A percentile compares a stretch with the other conserved stretches of the same genome.
Conservation (phyloP, 2,329 filamentous ascomycete species). For the Hansfordia pulvinata region DNA sequence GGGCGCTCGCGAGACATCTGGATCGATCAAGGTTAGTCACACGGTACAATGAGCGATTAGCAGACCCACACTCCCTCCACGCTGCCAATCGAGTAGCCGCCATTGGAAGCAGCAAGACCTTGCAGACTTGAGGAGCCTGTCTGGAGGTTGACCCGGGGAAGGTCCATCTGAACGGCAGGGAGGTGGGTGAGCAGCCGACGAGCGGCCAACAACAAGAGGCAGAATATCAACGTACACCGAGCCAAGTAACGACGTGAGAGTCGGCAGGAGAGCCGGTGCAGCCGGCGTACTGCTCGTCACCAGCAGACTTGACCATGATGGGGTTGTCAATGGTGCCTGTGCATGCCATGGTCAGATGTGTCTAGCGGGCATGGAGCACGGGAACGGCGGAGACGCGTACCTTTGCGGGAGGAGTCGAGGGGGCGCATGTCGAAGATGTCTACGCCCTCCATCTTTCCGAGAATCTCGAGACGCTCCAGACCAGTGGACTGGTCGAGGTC, state of each 20-base stretch:
- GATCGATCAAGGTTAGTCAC: slow-evolving; percentile 2
- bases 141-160: no score
- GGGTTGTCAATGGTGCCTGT: slow-evolving; percentile 79
- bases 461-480: slow-evolving; percentile 95
- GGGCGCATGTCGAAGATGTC: slow-evolving; percentile 98
- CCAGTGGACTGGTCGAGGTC: slow-evolving; percentile 93
- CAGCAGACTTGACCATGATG: slow-evolving; percentile 79
- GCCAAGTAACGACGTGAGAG: slow-evolving; percentile 83
- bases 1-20: slow-evolving; percentile 82
- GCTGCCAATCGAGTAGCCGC: background rate
- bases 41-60: background rate
- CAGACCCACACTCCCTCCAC: no score
- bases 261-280: slow-evolving; percentile 92
- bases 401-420: slow-evolving; percentile 77
- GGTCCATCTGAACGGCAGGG: no score
- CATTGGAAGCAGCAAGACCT: slow-evolving; percentile 1
- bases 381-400: no score
- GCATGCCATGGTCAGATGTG: slow-evolving; percentile 9
- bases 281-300: slow-evolving; percentile 91
- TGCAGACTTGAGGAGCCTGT: background rate
- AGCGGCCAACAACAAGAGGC: no score
- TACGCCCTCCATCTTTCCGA: slow-evolving; percentile 98
- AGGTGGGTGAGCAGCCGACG: no score
- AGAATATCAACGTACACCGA: slow-evolving; percentile 76
- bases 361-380: no score